Evolutionary conservation across 2,329 filamentous ascomycete species (phyloP).

Genomic region (Tolypocladium tundrense): DNA sequence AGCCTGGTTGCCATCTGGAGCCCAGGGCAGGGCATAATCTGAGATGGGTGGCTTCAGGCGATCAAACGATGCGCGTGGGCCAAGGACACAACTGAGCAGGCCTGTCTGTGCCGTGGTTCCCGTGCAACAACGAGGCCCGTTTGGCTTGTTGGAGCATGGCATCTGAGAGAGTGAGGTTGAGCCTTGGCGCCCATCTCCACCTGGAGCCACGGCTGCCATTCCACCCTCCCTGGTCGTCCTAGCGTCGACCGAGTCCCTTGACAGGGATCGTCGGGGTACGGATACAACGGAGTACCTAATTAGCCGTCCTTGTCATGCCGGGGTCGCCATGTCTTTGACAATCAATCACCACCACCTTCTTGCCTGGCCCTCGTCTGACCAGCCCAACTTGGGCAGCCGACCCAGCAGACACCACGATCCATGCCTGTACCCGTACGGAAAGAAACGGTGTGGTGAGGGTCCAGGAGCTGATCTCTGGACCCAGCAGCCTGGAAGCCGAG

Average conservation of each 20-base stretch:
- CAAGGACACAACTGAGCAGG: neutral
- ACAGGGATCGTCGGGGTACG: neutral
- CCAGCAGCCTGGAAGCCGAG: neutral
- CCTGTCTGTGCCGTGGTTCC: slow-evolving; percentile 9
- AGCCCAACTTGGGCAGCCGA: neutral
- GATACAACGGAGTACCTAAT: neutral
- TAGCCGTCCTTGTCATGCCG: neutral
- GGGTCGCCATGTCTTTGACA: neutral
- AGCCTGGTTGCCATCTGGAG: neutral
- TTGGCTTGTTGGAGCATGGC: neutral
- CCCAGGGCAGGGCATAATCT: slow-evolving; percentile 1
- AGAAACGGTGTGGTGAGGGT: neutral
- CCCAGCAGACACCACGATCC: neutral
- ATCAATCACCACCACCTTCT: neutral
- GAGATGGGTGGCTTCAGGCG: slow-evolving; percentile 4
- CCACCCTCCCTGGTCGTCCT: slow-evolving; percentile 2
- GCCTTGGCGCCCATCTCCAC: slow-evolving; percentile 7
- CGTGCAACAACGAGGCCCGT: slow-evolving; percentile 3
- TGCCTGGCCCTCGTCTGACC: neutral
- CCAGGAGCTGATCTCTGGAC: neutral
- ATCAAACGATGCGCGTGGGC: neutral
- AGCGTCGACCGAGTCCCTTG: neutral
- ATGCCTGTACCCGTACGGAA: neutral
- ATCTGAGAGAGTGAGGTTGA: neutral
- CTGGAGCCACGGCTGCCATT: slow-evolving; percentile 6